Base-by-base conservation (phyloP, 2,329 filamentous ascomycete genomes). In the Pseudogymnoascus sp. region DNA sequence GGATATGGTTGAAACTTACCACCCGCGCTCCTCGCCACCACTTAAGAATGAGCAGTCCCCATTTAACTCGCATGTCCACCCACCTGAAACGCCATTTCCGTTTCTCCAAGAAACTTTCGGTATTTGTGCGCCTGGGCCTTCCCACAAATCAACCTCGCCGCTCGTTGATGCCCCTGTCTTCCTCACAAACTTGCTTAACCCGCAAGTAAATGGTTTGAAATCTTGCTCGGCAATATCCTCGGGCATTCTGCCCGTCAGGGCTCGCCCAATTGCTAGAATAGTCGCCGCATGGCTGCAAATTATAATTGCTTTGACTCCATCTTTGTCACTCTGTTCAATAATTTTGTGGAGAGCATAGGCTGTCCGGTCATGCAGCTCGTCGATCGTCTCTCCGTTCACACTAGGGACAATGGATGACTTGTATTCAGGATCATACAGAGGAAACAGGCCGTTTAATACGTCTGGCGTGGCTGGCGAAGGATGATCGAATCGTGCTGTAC, bases 211-310 rank as follows among this genome's bases (percentile, higher is more conserved):
- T 65, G 91, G 91, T 64, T 82, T 79, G 73, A 96, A 97, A 74
- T 97, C 92, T 66, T 94, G 88, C 61, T 83, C 82, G 6, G 84
- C 84, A 31, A 85, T 79, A 72, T 88, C 84, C 0, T 84, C 81
- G 0, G 92, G 92, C 81, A 93, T 86, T 18, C 75, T 70, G 0
- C 91, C 92, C 1, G 92, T 97, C 69, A 99, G 78, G 0, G 85
- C 86, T 42, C 94, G 83, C 0, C 93, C 93, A 68, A 94, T 83
- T 7, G 90, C 88, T 72, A 99, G 97, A 70, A 97, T 83, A 10
- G 88, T 85, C 3, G 94, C 94, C 1, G 94, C 94, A 77, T 99
- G 94, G 1, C 90, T 89, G 76, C 91, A 96, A 40, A 99, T 80
- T 42, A 97, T 75, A 23, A 96, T 80, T 0, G 90, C 82, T 69